These are phyloP conservation scores for Trypanosoma caninum DNA, from an alignment of 208 protist species.

Conservation along the genomic window DNA sequence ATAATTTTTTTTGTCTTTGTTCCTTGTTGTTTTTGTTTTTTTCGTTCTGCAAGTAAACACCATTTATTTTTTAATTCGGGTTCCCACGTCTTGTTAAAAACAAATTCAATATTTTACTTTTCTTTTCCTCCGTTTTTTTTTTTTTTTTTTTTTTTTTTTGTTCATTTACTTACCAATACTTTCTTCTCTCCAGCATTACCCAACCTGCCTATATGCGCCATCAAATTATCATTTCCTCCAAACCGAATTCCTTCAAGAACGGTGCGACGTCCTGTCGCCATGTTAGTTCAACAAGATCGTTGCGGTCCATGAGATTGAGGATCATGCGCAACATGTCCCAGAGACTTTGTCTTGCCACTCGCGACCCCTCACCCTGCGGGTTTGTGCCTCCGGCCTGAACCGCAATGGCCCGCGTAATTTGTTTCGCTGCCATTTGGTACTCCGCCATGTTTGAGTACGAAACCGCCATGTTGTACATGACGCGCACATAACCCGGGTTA, in stretches of 20 bases:
- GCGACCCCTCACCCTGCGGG: slow-evolving; percentile 48
- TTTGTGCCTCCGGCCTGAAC: slow-evolving; percentile 72
- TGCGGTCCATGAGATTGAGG: slow-evolving; percentile 79
- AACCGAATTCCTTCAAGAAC: slow-evolving; percentile 72
- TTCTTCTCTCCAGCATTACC: not conserved
- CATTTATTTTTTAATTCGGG: not conserved
- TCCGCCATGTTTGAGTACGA: slow-evolving; percentile 78
- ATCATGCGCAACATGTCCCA: slow-evolving; percentile 87
- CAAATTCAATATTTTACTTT: not conserved
- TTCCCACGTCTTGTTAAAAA: not conserved
- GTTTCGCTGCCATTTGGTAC: slow-evolving; percentile 59
- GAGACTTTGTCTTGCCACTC: slow-evolving; percentile 54
- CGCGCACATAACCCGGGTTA: slow-evolving; percentile 85
- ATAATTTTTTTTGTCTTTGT: not conserved
- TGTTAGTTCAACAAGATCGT: slow-evolving; percentile 75
- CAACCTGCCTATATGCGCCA: not conserved
- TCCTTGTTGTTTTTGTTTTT: not conserved
- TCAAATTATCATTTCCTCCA: slow-evolving; percentile 54
- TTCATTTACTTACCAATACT: not conserved
- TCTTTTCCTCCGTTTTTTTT: not conserved
- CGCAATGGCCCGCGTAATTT: slow-evolving; percentile 72
- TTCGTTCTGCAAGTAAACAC: not conserved
- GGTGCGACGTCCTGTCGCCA: slow-evolving; percentile 53
- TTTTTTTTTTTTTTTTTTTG: not conserved
- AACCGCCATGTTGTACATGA: slow-evolving; percentile 89